phyloP scores from a whole-genome alignment of 257 asterid species.

The Penstemon barbatus region DNA sequence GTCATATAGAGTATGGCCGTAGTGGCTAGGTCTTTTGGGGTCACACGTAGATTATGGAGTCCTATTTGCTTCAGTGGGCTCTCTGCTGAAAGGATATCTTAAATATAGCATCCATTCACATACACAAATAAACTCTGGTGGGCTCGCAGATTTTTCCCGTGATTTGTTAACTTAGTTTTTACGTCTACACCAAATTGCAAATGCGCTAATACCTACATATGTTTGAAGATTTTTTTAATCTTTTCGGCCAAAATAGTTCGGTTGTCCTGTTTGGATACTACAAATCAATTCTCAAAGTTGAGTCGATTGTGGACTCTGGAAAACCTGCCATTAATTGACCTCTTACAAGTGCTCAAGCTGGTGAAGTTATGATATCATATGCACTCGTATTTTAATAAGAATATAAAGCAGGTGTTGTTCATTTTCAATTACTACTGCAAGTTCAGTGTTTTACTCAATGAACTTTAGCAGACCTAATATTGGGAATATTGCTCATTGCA shows the following conservation, averaged over 20 bases:
- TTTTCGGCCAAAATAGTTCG: background rate
- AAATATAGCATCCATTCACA: slow-evolving; percentile 2
- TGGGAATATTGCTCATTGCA: slow-evolving; percentile 33
- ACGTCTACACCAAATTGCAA: slow-evolving; percentile 9
- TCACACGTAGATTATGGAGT: slow-evolving; percentile 7
- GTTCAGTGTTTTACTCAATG: background rate
- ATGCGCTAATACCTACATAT: background rate
- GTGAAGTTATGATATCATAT: background rate
- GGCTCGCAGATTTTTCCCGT: slow-evolving; percentile 2
- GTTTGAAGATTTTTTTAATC: background rate
- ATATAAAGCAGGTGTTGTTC: slow-evolving; percentile 5
- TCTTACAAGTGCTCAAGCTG: slow-evolving; percentile 17
- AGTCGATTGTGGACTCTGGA: background rate
- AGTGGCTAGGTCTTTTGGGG: background rate
- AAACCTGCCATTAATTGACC: background rate
- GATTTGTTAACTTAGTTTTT: slow-evolving; percentile 4
- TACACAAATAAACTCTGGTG: slow-evolving; percentile 2
- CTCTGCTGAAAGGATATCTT: slow-evolving; percentile 8
- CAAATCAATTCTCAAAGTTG: background rate
- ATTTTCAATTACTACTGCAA: slow-evolving; percentile 2
- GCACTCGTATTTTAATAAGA: slow-evolving; percentile 15
- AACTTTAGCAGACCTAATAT: slow-evolving; percentile 5
- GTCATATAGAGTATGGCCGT: background rate
- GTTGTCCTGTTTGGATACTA: slow-evolving; percentile 1
- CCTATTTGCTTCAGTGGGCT: slow-evolving; percentile 13